Evolutionary conservation across 352 stramenopile species (phyloP), one percentile per base, ranked within the genome.

Genomic region (Phytophthora nicotianae): DNA sequence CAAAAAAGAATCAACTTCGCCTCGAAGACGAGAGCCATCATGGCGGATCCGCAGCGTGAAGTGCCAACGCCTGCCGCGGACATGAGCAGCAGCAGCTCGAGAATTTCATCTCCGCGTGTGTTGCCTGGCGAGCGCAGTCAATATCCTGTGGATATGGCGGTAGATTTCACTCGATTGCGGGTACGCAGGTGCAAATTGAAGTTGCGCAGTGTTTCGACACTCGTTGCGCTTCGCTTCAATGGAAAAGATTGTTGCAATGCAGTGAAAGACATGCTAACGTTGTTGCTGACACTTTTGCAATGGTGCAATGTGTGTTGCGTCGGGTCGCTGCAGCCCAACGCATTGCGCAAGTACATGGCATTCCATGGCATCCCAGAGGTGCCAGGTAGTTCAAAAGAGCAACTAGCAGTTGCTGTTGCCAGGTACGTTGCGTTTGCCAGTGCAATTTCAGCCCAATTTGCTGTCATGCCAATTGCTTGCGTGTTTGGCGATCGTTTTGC

Each of bases 101-200:
- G 27, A 13, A 27, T 50, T 24, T 62, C 65, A 0, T 50, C 27
- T 9, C 33, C 69, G 23, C 40, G 10, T 14, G 26, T 61, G 23
- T 62, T 75, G 40, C 56, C 61, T 4, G 77, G 64, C 26, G 61
- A 75, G 48, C 68, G 65, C 46, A 71, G 63, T 46, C 72, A 88
- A 61, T 92, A 90, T 62, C 81, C 81, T 43, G 40, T 78, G 43
- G 75, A 80, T 54, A 70, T 89, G 43, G 68, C 71, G 17, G 81
- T 90, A 37, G 83, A 90, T 71, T 92, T 92, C 45, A 90, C 81
- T 45, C 68, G 77, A 65, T 66, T 92, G 58, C 73, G 61, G 64
- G 83, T 92, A 53, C 56, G 73, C 58, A 59, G 14, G 11, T 51
- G 53, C 38, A 68, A 37, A 38, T 19, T 27, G 10, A 40, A 60